Conservation (phyloP, 1,284 basidiomycete genomes). For the Ceratorhiza oryzae-sativae region DNA sequence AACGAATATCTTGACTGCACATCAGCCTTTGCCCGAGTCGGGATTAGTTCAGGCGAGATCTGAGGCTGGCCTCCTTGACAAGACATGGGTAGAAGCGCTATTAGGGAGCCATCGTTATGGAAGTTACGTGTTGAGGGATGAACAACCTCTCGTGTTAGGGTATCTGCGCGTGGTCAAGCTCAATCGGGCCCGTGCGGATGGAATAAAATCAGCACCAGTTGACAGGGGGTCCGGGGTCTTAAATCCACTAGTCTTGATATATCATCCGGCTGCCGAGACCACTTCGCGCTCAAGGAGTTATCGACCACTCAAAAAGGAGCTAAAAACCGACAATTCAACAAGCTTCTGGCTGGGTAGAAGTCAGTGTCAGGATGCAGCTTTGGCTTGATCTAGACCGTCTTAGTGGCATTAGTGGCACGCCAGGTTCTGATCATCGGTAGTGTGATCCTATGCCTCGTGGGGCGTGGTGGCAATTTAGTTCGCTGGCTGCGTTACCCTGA, state of each 20-base stretch:
- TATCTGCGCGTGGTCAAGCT: background rate
- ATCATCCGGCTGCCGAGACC: background rate
- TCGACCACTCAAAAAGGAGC: background rate
- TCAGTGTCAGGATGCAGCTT: no score
- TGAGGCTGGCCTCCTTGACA: background rate
- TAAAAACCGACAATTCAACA: background rate
- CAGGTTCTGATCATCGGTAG: background rate
- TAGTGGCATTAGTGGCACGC: background rate
- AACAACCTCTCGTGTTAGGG: background rate
- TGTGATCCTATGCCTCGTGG: background rate
- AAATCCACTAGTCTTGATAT: background rate
- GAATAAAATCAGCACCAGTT: background rate
- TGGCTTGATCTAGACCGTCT: no score
- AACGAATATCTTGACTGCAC: background rate
- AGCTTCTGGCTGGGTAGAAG: background rate
- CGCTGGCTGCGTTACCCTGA: background rate
- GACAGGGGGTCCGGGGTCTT: background rate
- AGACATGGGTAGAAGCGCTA: no score
- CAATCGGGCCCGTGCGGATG: background rate
- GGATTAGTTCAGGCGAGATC: background rate
- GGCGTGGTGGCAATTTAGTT: background rate
- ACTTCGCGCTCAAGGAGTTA: background rate
- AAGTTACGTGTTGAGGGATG: no score
- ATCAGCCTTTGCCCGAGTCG: background rate
- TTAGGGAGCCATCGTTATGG: no score